phyloP scores from a whole-genome alignment of 2,329 filamentous ascomycete genomes.

The Epichloe gansuensis region DNA sequence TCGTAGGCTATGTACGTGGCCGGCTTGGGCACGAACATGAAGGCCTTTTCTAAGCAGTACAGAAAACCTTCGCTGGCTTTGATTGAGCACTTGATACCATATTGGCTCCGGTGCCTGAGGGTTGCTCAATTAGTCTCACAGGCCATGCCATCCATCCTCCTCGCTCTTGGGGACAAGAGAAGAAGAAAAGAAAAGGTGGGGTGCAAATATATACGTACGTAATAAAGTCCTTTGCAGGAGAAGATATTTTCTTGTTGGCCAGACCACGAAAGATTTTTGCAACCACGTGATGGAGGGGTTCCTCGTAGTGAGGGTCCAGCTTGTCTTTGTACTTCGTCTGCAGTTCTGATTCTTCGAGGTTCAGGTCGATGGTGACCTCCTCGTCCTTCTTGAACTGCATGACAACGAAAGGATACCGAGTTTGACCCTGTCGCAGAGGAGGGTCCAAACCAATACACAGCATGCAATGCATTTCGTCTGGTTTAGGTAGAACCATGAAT shows the following conservation, averaged over 20 bases:
- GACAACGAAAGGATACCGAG: conserved; percentile 92
- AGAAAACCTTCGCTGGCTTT: conserved; percentile 97
- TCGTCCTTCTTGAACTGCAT: conserved; percentile 99
- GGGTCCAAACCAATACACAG: conserved; percentile 91
- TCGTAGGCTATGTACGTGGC: conserved; percentile 96
- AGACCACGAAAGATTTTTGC: conserved; percentile 91
- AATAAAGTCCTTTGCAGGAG: conserved; percentile 86
- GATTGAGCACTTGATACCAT: conserved; percentile 98
- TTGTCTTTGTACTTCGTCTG: conserved; percentile 81
- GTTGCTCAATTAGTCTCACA: background rate
- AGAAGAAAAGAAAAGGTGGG: background rate
- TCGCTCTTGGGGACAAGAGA: background rate
- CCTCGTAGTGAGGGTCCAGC: conserved; percentile 80
- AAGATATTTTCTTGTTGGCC: conserved; percentile 88
- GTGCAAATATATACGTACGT: conserved; percentile 36
- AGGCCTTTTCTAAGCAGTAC: conserved; percentile 94
- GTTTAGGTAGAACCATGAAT: conserved; percentile 96
- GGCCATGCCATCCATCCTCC: background rate
- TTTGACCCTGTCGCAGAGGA: conserved; percentile 91
- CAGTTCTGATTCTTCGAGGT: conserved; percentile 84
- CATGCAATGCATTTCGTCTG: conserved; percentile 93
- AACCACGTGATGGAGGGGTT: conserved; percentile 84
- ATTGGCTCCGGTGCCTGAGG: conserved; percentile 71
- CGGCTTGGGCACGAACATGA: conserved; percentile 98
- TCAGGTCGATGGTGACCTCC: conserved; percentile 90